phyloP scores from a whole-genome alignment of 768 basidiomycete species.

The Pleurotus eryngii region DNA sequence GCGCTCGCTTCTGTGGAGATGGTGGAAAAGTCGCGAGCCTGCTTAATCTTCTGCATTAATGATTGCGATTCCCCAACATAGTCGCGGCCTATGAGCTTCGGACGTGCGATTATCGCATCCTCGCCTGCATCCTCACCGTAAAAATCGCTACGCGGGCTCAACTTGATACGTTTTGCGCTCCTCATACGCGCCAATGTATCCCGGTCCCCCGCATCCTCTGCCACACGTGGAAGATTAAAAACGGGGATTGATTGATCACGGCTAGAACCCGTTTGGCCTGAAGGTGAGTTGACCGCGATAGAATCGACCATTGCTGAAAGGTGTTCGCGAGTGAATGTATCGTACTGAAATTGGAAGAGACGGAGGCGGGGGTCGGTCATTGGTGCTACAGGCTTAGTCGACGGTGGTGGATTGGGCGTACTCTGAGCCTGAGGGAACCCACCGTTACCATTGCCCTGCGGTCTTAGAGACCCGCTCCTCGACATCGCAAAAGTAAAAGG shows the following conservation, averaged over 20 bases:
- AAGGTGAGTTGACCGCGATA: conserved; percentile 78
- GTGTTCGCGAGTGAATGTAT: conserved; percentile 94
- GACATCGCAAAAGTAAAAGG: conserved; percentile 79
- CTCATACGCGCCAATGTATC: conserved; percentile 53
- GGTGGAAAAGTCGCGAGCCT: conserved; percentile 74
- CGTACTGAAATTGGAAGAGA: conserved; percentile 92
- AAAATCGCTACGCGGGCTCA: conserved; percentile 65
- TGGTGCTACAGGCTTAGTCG: conserved; percentile 27
- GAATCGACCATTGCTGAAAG: conserved; percentile 93
- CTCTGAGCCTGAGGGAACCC: conserved; percentile 56
- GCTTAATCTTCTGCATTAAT: conserved; percentile 79
- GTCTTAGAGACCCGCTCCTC: conserved; percentile 24
- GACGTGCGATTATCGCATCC: conserved; percentile 45
- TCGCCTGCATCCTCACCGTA: conserved; percentile 49
- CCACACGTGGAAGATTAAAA: conserved; percentile 46
- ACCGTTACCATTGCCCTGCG: conserved; percentile 22
- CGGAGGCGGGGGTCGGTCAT: conserved; percentile 73
- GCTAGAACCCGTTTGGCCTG: conserved; percentile 47
- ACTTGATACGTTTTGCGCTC: conserved; percentile 77
- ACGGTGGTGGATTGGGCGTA: conserved; percentile 45
- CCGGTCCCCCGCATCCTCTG: conserved; percentile 34
- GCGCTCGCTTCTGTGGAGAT: conserved; percentile 57
- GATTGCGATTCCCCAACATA: conserved; percentile 76
- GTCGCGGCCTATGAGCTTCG: conserved; percentile 49
- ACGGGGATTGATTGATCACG: conserved; percentile 44